Percentiles rank a stretch among this genome's conserved stretches.
Conservation (phyloP, 345 rosid species). For the Boechera stricta region DNA sequence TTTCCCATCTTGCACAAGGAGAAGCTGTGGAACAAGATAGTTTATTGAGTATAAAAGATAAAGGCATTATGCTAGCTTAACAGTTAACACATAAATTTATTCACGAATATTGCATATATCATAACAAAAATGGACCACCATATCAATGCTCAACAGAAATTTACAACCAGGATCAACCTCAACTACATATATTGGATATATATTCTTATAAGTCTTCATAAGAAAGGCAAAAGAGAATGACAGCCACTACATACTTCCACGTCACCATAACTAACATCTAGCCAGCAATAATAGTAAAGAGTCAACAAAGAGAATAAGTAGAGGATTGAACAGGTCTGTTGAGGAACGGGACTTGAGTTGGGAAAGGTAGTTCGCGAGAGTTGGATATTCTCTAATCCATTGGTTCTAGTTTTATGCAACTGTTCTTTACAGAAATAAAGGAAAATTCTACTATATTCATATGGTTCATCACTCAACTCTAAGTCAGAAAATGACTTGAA, state of each 20-base stretch:
- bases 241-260: conserved; percentile 5
- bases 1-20: conserved; percentile 96
- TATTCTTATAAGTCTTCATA: not conserved
- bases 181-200: conserved; percentile 16
- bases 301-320: not conserved
- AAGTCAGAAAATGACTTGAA: conserved; percentile 9
- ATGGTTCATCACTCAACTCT: conserved; percentile 7
- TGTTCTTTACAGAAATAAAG: conserved; percentile 13
- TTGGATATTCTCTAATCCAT: not conserved
- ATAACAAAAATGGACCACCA: conserved; percentile 14
- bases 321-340: not conserved
- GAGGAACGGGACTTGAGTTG: not conserved
- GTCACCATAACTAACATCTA: conserved; percentile 1
- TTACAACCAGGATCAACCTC: conserved; percentile 25
- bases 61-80: conserved; percentile 9
- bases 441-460: conserved; percentile 12
- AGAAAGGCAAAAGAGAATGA: not conserved
- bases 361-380: conserved; percentile 13
- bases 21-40: conserved; percentile 59
- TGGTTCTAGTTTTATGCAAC: conserved; percentile 1
- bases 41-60: conserved; percentile 17
- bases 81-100: conserved; percentile 7
- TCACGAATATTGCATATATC: not conserved
- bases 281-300: not conserved
- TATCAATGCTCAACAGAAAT: conserved; percentile 15